phyloP scores from a whole-genome alignment of 2,329 filamentous ascomycete genomes.

The Albifimbria verrucaria region DNA sequence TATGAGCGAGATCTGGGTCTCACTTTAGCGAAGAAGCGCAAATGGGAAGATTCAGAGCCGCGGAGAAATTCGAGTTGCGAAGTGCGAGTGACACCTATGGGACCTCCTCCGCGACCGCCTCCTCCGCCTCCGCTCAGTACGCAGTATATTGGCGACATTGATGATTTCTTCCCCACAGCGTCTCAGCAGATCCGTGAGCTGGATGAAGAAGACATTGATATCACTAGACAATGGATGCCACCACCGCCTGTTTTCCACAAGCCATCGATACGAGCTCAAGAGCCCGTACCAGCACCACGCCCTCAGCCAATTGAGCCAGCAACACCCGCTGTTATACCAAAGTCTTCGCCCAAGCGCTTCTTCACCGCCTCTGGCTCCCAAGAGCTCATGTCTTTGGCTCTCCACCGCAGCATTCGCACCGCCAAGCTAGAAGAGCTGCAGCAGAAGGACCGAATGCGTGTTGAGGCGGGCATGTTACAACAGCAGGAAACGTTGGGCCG shows the following conservation, averaged over 20 bases:
- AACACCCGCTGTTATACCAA: conserved; percentile 10
- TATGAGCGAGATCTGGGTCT: neutral
- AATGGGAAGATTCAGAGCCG: neutral
- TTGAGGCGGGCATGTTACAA: conserved; percentile 14
- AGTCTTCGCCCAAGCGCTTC: conserved; percentile 24
- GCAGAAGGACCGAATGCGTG: conserved; percentile 17
- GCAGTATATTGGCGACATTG: conserved; percentile 49
- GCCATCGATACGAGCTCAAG: conserved; percentile 12
- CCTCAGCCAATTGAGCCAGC: conserved; percentile 7
- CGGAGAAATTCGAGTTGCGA: neutral
- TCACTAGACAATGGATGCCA: neutral
- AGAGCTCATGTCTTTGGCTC: conserved; percentile 29
- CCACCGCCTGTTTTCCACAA: conserved; percentile 4
- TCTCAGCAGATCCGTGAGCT: conserved; percentile 55
- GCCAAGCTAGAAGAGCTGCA: conserved; percentile 27
- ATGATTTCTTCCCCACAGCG: conserved; percentile 54
- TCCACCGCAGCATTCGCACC: conserved; percentile 31
- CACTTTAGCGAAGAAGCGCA: neutral
- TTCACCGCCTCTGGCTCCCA: conserved; percentile 34
- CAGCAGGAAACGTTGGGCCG: conserved; percentile 1
- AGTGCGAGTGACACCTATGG: neutral
- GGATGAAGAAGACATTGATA: conserved; percentile 29
- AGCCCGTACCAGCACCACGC: conserved; percentile 11
- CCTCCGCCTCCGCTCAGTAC: conserved; percentile 39
- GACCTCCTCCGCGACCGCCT: conserved; percentile 11